Conservation (phyloP, 768 basidiomycete species). For the Calvatia gigantea region DNA sequence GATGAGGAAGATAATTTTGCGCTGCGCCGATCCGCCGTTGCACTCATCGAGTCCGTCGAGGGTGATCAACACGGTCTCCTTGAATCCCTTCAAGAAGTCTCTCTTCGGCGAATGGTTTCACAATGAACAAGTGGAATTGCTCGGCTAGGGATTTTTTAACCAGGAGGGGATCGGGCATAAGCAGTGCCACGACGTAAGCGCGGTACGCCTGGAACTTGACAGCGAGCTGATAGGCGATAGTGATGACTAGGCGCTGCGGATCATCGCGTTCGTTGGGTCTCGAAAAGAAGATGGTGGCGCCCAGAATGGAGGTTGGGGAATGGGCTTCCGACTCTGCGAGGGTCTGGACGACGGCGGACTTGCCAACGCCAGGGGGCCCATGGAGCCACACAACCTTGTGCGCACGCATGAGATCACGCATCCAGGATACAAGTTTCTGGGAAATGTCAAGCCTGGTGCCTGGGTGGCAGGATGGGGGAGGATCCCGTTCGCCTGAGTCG, state of each 20-base stretch:
- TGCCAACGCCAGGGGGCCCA: conserved; percentile 2
- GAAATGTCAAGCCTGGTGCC: background rate
- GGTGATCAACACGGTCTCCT: conserved; percentile 12
- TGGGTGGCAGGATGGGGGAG: background rate
- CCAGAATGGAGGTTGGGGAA: background rate
- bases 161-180: conserved; percentile 6
- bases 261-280: background rate
- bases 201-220: background rate
- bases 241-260: conserved; percentile 14
- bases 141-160: conserved; percentile 5
- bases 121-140: conserved; percentile 15
- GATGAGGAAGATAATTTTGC: conserved; percentile 16
- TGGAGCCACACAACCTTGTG: background rate
- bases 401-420: background rate
- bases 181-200: conserved; percentile 2
- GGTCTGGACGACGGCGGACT: conserved; percentile 5
- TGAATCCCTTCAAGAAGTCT: background rate
- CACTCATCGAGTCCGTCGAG: conserved; percentile 27
- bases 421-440: background rate
- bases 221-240: conserved; percentile 20
- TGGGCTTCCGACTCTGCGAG: background rate
- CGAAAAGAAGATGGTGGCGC: background rate
- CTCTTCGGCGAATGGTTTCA: conserved; percentile 6
- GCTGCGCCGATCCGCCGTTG: conserved; percentile 12
- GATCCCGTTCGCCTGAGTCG: background rate